Evolutionary conservation across 345 rosid species (phyloP), one percentile per base, ranked within the genome.

Genomic region (Theobroma cacao): DNA sequence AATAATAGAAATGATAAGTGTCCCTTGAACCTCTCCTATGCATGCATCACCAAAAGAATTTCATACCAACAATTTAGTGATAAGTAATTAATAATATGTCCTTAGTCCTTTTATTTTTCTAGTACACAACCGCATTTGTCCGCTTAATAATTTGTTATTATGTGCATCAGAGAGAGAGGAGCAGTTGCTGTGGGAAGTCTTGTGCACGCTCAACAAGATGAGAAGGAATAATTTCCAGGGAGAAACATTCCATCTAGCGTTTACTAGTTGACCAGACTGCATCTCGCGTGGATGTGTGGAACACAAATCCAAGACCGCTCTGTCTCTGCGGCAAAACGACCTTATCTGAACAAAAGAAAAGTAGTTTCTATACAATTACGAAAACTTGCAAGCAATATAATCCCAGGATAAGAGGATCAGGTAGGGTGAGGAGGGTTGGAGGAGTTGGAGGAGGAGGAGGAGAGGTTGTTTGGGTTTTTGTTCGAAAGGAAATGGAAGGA

Each of bases 401-500:
- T n/a, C n/a, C n/a, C n/a, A 61, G 20, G 4, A 68, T 13, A 11
- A 67, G 58, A 71, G 33, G 40, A 43, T n/a, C 30, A 18, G n/a
- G n/a, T n/a, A n/a, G n/a, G n/a, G n/a, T n/a, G n/a, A n/a, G n/a
- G n/a, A n/a, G n/a, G n/a, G 13, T 0, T 8, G 75, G 4, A 36
- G 17, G 14, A 55, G 17, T 36, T 14, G 75, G n/a, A 33, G 24
- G 40, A 65, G 2, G 18, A 47, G 17, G 18, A 47, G 52, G 12
- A 52, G 58, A 28, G n/a, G 52, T 8, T 60, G 12, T 12, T 47
- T 69, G 28, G 22, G 69, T 28, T 70, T 76, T 63, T n/a, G n/a
- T n/a, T n/a, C n/a, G 72, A 66, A 33, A 79, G 52, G 76, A 63
- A 75, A 92, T 87, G 91, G 93, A 88, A 77, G 90, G 89, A 78